Conservation (phyloP, 495 filamentous ascomycete genomes). For the Xylaria cubensis region DNA sequence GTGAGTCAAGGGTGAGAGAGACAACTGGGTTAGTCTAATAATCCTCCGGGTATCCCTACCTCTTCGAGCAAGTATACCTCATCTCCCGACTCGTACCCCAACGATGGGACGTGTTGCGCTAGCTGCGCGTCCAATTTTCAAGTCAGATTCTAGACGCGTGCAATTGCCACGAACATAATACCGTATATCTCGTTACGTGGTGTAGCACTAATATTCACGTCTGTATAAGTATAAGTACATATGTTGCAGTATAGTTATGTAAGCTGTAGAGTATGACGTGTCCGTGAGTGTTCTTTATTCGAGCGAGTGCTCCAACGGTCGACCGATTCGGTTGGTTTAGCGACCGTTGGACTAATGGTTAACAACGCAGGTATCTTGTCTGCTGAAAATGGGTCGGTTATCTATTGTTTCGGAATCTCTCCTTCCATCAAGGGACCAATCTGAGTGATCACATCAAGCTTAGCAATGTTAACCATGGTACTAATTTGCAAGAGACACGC, state of each 20-base stretch:
- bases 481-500: slow-evolving; percentile 13
- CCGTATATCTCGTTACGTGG: background rate
- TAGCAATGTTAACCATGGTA: slow-evolving; percentile 21
- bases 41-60: slow-evolving; percentile 25
- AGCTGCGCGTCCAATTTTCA: slow-evolving; percentile 21
- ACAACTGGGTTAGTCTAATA: slow-evolving; percentile 6
- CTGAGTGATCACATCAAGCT: slow-evolving; percentile 14
- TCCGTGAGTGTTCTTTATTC: slow-evolving; percentile 3
- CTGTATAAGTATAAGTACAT: background rate
- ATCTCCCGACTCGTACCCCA: slow-evolving; percentile 7
- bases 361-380: slow-evolving; percentile 12
- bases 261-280: background rate
- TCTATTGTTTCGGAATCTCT: slow-evolving; percentile 24
- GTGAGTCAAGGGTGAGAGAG: background rate
- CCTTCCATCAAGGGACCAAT: slow-evolving; percentile 18
- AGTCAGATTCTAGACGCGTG: slow-evolving; percentile 21
- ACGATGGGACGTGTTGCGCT: slow-evolving; percentile 14
- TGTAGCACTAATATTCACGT: background rate
- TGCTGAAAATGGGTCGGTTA: slow-evolving; percentile 25
- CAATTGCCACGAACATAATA: background rate
- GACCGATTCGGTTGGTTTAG: slow-evolving; percentile 7
- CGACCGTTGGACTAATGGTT: slow-evolving; percentile 22
- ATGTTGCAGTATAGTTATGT: background rate
- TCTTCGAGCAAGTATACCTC: slow-evolving; percentile 16
- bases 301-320: slow-evolving; percentile 17